Conservation (phyloP, 495 filamentous ascomycete genomes). For the Aspergillus bertholletiae region DNA sequence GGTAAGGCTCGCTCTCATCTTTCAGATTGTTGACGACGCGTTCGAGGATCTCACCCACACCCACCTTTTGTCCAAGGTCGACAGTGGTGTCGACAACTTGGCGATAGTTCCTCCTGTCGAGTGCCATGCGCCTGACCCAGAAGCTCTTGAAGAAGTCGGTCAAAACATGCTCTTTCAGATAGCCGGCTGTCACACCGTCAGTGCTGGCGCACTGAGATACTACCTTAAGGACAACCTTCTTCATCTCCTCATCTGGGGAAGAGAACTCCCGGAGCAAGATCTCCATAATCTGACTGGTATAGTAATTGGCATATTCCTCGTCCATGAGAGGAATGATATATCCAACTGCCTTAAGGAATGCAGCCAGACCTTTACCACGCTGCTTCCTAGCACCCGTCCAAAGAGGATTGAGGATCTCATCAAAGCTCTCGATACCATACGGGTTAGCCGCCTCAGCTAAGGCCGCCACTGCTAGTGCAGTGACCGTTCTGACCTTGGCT, state of each 20-base stretch:
- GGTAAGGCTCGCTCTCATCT: constrained; percentile 96
- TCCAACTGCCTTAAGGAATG: constrained; percentile 95
- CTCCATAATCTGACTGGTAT: constrained; percentile 98
- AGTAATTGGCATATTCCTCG: constrained; percentile 99
- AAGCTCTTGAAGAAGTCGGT: constrained; percentile 98
- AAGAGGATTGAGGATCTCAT: constrained; percentile 93
- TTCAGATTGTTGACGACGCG: constrained; percentile 92
- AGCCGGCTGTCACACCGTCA: constrained; percentile 88
- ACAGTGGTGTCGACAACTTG: constrained; percentile 98
- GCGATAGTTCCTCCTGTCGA: constrained; percentile 94
- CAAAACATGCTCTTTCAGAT: constrained; percentile 91
- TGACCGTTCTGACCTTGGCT: constrained; percentile 94
- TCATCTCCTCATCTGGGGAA: constrained; percentile 99
- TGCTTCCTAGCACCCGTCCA: constrained; percentile 97
- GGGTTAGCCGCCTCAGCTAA: constrained; percentile 95
- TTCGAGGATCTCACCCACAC: constrained; percentile 91
- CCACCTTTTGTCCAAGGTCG: constrained; percentile 95
- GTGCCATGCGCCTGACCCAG: constrained; percentile 95
- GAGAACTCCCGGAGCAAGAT: constrained; percentile 94
- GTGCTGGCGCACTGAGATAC: constrained; percentile 96
- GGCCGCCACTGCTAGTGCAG: constrained; percentile 90
- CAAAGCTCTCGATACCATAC: constrained; percentile 98
- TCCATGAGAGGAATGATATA: constrained; percentile 99
- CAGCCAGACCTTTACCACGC: constrained; percentile 91
- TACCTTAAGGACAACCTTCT: constrained; percentile 97